Base-by-base conservation (phyloP, 306 rosid genomes). In the Cyamopsis tetragonoloba region DNA sequence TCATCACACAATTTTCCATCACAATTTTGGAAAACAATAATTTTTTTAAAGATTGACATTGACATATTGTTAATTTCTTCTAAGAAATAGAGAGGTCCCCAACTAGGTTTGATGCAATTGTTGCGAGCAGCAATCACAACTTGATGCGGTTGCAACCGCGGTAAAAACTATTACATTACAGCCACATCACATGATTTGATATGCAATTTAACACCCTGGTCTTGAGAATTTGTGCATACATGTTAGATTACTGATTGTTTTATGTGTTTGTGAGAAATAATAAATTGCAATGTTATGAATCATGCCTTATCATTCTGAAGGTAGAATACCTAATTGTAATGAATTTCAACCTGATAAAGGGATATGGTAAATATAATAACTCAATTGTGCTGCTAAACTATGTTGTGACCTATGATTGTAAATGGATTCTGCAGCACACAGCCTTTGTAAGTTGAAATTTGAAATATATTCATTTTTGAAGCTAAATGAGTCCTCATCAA, bases 181-280 rank as follows among this genome's bases (percentile, higher is more conserved):
- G n/a, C n/a, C n/a, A n/a, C n/a, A n/a, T n/a, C n/a, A n/a, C n/a
- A n/a, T n/a, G n/a, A n/a, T n/a, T n/a, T n/a, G n/a, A n/a, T n/a
- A n/a, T n/a, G n/a, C n/a, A n/a, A n/a, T n/a, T n/a, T n/a, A n/a
- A n/a, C n/a, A n/a, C n/a, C n/a, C n/a, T n/a, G n/a, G n/a, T 12
- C n/a, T 67, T 49, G 81, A 26, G 71, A 62, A 8, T 35, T 42
- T 54, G 72, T 62, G 51, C 34, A 43, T 26, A n/a, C 1, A 37
- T 37, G 7, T 30, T 51, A 51, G 30, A 28, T 8, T 7, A 17
- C n/a, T 63, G 72, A 2, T 63, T 47, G 50, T 3, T 53, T 49
- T 11, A 54, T 44, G 20, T 54, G 31, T 34, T 56, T 39, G 14
- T 57, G 18, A 17, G 15, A 58, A 37, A 56, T 46, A 47, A 19